A percentile compares a stretch with the other conserved stretches of the same genome.
Conservation (phyloP, 208 protist genomes). For the Strigomonas culicis region DNA sequence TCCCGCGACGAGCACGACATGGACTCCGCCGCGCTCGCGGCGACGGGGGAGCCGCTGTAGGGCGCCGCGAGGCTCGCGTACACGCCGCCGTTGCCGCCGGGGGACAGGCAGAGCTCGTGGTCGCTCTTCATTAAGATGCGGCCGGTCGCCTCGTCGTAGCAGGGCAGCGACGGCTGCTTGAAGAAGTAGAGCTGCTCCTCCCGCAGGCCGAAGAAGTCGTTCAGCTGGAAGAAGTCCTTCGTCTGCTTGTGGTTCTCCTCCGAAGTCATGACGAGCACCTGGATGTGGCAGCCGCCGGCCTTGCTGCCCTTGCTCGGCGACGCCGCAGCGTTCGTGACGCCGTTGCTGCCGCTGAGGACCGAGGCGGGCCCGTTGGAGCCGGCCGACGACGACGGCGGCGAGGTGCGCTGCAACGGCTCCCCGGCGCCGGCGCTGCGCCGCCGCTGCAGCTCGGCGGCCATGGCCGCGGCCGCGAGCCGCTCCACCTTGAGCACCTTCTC, state of each 20-base stretch:
- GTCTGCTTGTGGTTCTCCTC: conserved; percentile 92
- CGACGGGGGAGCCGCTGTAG: background rate
- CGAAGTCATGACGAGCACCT: conserved; percentile 96
- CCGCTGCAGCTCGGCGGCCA: background rate
- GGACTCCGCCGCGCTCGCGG: too few species aligned
- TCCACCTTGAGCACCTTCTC: conserved; percentile 90
- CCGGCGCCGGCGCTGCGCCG: background rate
- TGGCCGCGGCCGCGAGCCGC: conserved; percentile 41
- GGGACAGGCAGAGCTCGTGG: conserved; percentile 73
- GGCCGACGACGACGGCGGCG: background rate
- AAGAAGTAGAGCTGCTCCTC: conserved; percentile 94
- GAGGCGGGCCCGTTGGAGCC: background rate
- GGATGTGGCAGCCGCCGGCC: conserved; percentile 24
- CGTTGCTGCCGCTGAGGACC: conserved; percentile 1
- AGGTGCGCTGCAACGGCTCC: background rate
- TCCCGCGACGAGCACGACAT: background rate
- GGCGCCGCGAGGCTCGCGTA: conserved; percentile 57
- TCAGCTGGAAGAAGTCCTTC: conserved; percentile 85
- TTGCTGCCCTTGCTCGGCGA: background rate
- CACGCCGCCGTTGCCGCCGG: conserved; percentile 97
- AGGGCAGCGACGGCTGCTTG: conserved; percentile 89
- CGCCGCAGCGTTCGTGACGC: background rate
- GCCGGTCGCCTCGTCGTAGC: conserved; percentile 86
- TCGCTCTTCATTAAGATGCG: conserved; percentile 90
- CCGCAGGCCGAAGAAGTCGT: conserved; percentile 95